These are phyloP conservation scores for Picea sitchensis DNA, from an alignment of 75 land plant species.

Conservation along the genomic window DNA sequence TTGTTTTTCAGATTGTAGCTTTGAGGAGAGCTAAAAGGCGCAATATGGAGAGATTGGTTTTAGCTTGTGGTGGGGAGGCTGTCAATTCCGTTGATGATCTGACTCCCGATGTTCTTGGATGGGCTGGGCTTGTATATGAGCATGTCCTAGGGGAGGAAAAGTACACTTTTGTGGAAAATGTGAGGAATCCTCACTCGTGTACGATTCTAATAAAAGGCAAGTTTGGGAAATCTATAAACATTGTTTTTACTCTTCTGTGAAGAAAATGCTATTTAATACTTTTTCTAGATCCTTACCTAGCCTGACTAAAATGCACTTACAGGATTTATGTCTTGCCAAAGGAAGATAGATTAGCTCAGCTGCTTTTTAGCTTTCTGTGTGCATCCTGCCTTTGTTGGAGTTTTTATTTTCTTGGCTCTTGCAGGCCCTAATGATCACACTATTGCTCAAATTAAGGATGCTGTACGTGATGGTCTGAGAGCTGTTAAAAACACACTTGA, in stretches of 20 bases:
- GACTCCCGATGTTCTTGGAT: conserved; percentile 84
- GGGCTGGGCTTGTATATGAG: conserved; percentile 97
- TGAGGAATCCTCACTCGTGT: conserved; percentile 94
- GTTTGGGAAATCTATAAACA: not conserved
- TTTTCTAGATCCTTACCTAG: not conserved
- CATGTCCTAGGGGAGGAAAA: conserved; percentile 98
- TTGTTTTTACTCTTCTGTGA: not conserved
- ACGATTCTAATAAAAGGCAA: conserved; percentile 91
- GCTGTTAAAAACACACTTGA: conserved; percentile 95
- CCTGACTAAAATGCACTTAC: not conserved
- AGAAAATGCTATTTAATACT: not conserved
- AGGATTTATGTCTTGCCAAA: not conserved
- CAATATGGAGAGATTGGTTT: conserved; percentile 95
- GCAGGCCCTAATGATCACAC: conserved; percentile 99
- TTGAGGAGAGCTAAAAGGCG: conserved; percentile 93
- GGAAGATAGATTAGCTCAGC: not conserved
- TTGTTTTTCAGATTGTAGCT: conserved; percentile 68
- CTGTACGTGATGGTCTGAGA: conserved; percentile 94
- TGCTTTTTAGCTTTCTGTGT: not conserved
- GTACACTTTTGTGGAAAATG: conserved; percentile 96
- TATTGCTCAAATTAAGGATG: conserved; percentile 99
- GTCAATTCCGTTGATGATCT: conserved; percentile 92
- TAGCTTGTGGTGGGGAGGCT: conserved; percentile 98
- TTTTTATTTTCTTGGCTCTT: conserved; percentile 6
- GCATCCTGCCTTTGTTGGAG: not conserved